Base-by-base conservation (phyloP, 805 yeast species). In the Yarrowia deformans region DNA sequence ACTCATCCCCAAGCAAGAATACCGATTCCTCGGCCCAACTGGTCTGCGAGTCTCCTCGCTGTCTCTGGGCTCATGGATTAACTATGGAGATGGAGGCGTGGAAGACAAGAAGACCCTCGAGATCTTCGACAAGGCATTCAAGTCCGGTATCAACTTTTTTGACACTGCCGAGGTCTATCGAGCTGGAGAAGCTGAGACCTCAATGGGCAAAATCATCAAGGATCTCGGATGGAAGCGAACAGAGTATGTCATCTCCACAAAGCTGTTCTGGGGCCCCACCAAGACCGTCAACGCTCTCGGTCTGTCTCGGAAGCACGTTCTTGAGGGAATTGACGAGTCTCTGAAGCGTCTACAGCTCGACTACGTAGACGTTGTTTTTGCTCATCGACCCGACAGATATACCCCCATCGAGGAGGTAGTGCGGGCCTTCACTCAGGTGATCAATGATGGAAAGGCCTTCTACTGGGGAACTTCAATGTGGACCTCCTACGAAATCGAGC, bases 401-500 rank as follows among this genome's bases (percentile, higher is more conserved):
- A 73, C 76, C 14, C 77, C 77, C 23, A 76, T 76, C 72, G 78
- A 76, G 70, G 78, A 76, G 70, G 73, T 77, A 34, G 79, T 76
- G 18, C 76, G 79, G 18, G 78, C 72, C 13, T 76, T 76, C 72
- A 76, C 76, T 42, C 76, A 76, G 70, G 69, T 77, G 49, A 77
- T 76, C 54, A 67, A 69, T 39, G 75, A 74, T 50, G 79, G 79
- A 52, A 75, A 76, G 70, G 79, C 79, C 16, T 66, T 70, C 50
- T 76, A 76, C 73, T 76, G 79, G 79, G 79, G 77, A 2, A 76
- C 79, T 2, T 74, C 75, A 12, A 76, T 76, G 73, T 76, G 79
- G 79, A 69, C 72, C 32, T 77, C 79, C 16, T 76, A 70, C 50
- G 77, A 76, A 68, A 76, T 76, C 67, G 79, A 76, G 73, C 74